phyloP scores from a whole-genome alignment of 2,329 filamentous ascomycete genomes.

The Claviceps maximensis region DNA sequence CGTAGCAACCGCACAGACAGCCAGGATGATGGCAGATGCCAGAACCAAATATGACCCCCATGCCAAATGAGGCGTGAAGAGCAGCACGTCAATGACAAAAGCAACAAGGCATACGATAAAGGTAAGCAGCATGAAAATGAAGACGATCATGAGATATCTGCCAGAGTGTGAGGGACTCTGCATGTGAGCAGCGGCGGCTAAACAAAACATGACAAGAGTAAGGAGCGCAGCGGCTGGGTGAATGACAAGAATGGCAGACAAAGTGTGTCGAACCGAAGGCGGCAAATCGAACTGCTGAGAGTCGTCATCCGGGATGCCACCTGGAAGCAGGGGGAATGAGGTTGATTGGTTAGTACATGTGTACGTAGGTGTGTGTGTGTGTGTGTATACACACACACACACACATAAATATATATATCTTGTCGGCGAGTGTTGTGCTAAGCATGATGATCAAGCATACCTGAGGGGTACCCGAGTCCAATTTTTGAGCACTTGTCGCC shows the following conservation, averaged over 20 bases:
- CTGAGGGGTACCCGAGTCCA: constrained; percentile 53
- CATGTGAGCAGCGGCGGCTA: constrained; percentile 72
- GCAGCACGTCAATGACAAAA: constrained; percentile 83
- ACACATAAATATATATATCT: too few relatives aligned
- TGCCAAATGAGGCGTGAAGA: constrained; percentile 86
- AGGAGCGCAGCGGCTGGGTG: constrained; percentile 84
- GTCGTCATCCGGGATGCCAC: constrained; percentile 11
- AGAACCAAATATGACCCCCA: constrained; percentile 94
- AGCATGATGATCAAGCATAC: constrained; percentile 40
- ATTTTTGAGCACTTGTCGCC: constrained; percentile 53
- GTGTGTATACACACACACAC: too few relatives aligned
- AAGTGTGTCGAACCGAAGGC: constrained; percentile 37
- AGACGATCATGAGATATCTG: constrained; percentile 69
- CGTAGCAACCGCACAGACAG: constrained; percentile 69
- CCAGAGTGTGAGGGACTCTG: constrained; percentile 82
- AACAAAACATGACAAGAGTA: constrained; percentile 68
- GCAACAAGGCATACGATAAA: constrained; percentile 73
- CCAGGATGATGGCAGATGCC: constrained; percentile 74
- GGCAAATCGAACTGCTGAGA: constrained; percentile 42
- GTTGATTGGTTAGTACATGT: background rate
- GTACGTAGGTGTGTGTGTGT: background rate
- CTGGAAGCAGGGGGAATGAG: background rate
- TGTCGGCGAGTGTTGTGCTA: too few relatives aligned
- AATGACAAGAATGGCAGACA: constrained; percentile 84
- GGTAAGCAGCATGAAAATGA: constrained; percentile 77